A percentile compares a stretch with the other conserved stretches of the same genome.
phyloP scores from a whole-genome alignment of 768 basidiomycete species.

The Kwoniella dendrophila region DNA sequence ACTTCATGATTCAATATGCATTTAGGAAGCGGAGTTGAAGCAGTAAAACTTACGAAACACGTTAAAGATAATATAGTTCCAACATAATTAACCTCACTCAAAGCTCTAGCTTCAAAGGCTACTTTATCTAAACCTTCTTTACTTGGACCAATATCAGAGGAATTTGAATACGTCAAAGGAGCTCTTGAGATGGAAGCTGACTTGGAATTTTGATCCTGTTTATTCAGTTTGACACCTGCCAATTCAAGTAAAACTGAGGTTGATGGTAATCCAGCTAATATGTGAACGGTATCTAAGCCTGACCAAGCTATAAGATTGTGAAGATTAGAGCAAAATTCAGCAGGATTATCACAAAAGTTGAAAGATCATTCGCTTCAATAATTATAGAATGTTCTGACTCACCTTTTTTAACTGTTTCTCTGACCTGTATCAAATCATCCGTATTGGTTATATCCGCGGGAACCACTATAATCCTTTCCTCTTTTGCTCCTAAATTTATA shows the following conservation, averaged over 20 bases:
- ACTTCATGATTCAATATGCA: background rate
- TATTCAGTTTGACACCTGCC: conserved; percentile 59
- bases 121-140: conserved; percentile 65
- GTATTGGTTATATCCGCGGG: conserved; percentile 68
- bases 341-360: background rate
- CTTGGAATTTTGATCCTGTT: conserved; percentile 4
- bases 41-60: conserved; percentile 44
- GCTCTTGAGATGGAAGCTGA: background rate
- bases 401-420: conserved; percentile 65
- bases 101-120: conserved; percentile 58
- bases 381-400: conserved; percentile 36
- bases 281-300: conserved; percentile 78
- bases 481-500: conserved; percentile 19
- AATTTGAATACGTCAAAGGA: conserved; percentile 1
- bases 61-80: conserved; percentile 50
- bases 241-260: conserved; percentile 73
- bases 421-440: conserved; percentile 68
- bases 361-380: too few relatives aligned
- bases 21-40: background rate
- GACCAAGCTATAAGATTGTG: conserved; percentile 65
- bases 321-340: background rate
- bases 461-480: conserved; percentile 59
- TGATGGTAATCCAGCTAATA: conserved; percentile 82
- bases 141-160: conserved; percentile 49
- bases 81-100: conserved; percentile 50